A percentile compares a stretch with the other conserved stretches of the same genome.
These are phyloP conservation scores for Liquidambar formosana DNA, from an alignment of 164 flowering plant species.

Conservation along the genomic window DNA sequence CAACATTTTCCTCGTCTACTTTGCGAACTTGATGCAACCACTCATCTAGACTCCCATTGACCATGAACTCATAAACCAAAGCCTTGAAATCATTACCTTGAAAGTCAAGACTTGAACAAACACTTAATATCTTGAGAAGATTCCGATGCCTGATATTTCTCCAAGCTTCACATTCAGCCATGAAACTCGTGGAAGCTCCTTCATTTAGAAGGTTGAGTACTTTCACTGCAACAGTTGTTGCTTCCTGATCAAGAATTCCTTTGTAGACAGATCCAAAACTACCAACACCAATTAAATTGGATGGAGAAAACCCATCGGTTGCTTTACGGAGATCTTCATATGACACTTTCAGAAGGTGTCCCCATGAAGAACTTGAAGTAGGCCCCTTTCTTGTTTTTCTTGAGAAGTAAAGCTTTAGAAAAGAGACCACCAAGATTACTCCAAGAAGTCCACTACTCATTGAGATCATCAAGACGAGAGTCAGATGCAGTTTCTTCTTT, in stretches of 20 bases:
- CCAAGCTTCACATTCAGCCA: slow-evolving; percentile 30
- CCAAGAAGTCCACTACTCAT: neutral
- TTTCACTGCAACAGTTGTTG: slow-evolving; percentile 27
- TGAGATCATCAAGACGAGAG: neutral
- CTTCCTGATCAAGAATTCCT: slow-evolving; percentile 17
- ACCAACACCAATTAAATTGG: slow-evolving; percentile 29
- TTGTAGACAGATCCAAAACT: slow-evolving; percentile 29
- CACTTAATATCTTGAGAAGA: slow-evolving; percentile 26
- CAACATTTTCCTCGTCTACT: neutral
- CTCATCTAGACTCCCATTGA: slow-evolving; percentile 31
- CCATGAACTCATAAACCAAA: slow-evolving; percentile 31
- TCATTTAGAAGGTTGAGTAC: slow-evolving; percentile 21
- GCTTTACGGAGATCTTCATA: slow-evolving; percentile 21
- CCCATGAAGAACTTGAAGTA: neutral
- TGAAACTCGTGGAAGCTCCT: slow-evolving; percentile 35
- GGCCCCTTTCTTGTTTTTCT: slow-evolving; percentile 3
- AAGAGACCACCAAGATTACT: neutral
- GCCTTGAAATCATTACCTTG: slow-evolving; percentile 37
- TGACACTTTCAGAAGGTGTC: slow-evolving; percentile 11
- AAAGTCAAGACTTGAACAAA: slow-evolving; percentile 31
- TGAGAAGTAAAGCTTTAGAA: neutral
- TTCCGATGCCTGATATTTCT: slow-evolving; percentile 32
- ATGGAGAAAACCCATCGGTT: slow-evolving; percentile 28
- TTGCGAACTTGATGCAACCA: slow-evolving; percentile 25
- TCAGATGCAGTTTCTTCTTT: neutral